Evolutionary conservation across 2,329 filamentous ascomycete species (phyloP), one percentile per base, ranked within the genome.

Genomic region (Colletotrichum theobromicola): DNA sequence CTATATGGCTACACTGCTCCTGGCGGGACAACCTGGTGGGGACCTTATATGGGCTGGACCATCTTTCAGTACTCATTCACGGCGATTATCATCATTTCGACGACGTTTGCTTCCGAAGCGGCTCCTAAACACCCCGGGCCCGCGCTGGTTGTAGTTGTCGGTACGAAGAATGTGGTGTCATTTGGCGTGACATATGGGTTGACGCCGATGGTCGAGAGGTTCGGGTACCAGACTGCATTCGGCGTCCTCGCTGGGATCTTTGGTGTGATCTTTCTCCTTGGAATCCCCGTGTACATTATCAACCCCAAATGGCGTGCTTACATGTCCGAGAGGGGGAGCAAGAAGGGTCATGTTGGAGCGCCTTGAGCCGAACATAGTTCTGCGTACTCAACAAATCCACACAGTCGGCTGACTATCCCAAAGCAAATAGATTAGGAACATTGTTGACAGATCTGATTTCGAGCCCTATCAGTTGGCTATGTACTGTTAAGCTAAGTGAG

Each of bases 41-140:
- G 77, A 0, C 78, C 80, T 1, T 81, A 77, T 58, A 78, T 81
- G 77, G 82, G 83, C 24, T 83, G 77, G 30, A 79, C 80, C 28
- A 78, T 80, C 24, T 79, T 77, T 60, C 74, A 79, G 67, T 75
- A 74, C 35, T 55, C 80, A 15, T 83, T 83, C 66, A 80, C 79
- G 4, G 76, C 77, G 5, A 80, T 77, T 66, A 77, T 70, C 69
- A 82, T 77, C 76, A 79, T 74, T 70, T 79, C 81, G 0, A 83
- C 82, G 3, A 80, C 80, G 2, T 83, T 83, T 63, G 82, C 82
- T 2, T 77, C 82, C 2, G 82, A 84, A 67, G 79, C 79, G 1
- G 79, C 79, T 76, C 79, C 81, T n/a, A 80, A 81, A 69, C 80
- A 82, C 76, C 81, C 81, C 0, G 81, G 81, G 7, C 79, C 81